These are phyloP conservation scores for Rubroboletus pulcherrimus DNA, from an alignment of 768 basidiomycete species.

Conservation along the genomic window DNA sequence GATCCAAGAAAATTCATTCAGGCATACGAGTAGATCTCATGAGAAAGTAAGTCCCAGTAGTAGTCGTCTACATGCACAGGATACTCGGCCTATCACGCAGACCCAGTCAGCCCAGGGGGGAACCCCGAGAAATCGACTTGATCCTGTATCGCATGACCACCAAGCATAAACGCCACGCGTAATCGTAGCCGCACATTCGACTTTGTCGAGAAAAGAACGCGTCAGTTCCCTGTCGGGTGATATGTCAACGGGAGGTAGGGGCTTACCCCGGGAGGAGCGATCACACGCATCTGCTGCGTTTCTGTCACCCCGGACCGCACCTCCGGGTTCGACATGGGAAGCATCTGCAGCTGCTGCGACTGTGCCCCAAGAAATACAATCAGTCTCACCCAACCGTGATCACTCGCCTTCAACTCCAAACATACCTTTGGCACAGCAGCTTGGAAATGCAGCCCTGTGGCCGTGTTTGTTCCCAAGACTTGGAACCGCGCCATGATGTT, in stretches of 20 bases:
- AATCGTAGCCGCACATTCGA: constrained; percentile 80
- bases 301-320: constrained; percentile 76
- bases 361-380: constrained; percentile 30
- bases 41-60: constrained; percentile 9
- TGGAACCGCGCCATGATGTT: constrained; percentile 90
- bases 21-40: constrained; percentile 22
- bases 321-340: constrained; percentile 88
- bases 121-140: constrained; percentile 94
- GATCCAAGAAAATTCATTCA: background rate
- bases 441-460: constrained; percentile 81
- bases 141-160: constrained; percentile 73
- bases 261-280: constrained; percentile 82
- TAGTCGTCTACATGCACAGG: constrained; percentile 14
- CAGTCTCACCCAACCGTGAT: background rate
- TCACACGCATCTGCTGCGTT: constrained; percentile 93
- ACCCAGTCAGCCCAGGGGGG: constrained; percentile 67
- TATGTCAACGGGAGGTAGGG: background rate
- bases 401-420: background rate
- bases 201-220: constrained; percentile 36
- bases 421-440: constrained; percentile 93
- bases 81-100: constrained; percentile 19
- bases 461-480: constrained; percentile 49
- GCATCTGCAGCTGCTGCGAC: constrained; percentile 97
- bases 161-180: constrained; percentile 73
- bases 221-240: constrained; percentile 3